These are phyloP conservation scores for Nothophoma quercina DNA, from an alignment of 2,329 filamentous ascomycete genomes.

Conservation along the genomic window DNA sequence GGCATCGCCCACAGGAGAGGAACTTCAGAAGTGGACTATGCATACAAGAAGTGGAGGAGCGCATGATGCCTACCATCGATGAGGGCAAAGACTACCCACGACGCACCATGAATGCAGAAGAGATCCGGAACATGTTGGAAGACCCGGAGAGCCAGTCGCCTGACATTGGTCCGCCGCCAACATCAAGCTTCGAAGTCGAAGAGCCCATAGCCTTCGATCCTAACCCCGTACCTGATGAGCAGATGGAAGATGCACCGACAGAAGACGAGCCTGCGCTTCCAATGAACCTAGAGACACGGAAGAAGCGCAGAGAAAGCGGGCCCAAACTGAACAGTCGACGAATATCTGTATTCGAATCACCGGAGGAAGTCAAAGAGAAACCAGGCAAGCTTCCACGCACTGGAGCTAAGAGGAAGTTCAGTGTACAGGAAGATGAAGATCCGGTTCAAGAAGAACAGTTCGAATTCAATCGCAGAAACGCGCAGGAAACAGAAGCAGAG, in stretches of 20 bases:
- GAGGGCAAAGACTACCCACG: constrained; percentile 75
- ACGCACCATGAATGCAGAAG: constrained; percentile 69
- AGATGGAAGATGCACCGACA: constrained; percentile 41
- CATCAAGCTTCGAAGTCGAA: constrained; percentile 60
- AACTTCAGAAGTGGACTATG: constrained; percentile 61
- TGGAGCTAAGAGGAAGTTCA: constrained; percentile 66
- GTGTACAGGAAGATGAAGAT: constrained; percentile 60
- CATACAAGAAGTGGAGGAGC: constrained; percentile 56
- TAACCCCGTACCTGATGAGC: constrained; percentile 30
- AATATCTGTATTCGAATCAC: constrained; percentile 54
- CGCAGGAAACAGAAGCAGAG: constrained; percentile 28
- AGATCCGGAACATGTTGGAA: constrained; percentile 64
- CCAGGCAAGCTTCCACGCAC: constrained; percentile 48
- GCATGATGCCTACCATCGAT: constrained; percentile 70
- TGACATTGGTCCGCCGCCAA: constrained; percentile 68
- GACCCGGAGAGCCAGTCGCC: constrained; percentile 67
- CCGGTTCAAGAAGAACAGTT: constrained; percentile 51
- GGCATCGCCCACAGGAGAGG: constrained; percentile 60
- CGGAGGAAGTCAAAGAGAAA: constrained; percentile 43
- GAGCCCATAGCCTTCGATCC: constrained; percentile 57
- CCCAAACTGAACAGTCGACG: constrained; percentile 53
- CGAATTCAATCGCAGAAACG: constrained; percentile 54
- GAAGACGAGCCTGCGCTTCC: constrained; percentile 50
- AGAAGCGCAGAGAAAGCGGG: constrained; percentile 60
- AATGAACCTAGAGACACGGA: constrained; percentile 61